Percentiles rank a stretch among this genome's conserved stretches.
Conservation (phyloP, 2,329 filamentous ascomycete genomes). For the Teratosphaeria pseudoeucalypti region DNA sequence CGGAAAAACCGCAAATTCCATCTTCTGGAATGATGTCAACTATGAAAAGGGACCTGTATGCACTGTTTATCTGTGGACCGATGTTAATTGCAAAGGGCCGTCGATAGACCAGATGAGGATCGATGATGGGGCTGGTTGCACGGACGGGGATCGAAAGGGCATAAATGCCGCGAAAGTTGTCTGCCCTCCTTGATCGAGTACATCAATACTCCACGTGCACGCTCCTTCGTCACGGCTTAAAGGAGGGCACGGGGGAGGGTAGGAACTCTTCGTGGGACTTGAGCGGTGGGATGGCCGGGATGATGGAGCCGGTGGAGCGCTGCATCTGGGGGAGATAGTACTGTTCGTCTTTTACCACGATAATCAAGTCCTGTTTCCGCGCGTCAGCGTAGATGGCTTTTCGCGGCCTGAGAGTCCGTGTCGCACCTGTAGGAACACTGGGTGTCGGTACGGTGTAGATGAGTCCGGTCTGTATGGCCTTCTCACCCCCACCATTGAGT, state of each 20-base stretch:
- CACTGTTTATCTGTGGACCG: too few species aligned
- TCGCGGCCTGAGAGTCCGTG: constrained; percentile 58
- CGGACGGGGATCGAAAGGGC: too few species aligned
- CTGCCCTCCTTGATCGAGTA: constrained; percentile 49
- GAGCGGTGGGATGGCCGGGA: constrained; percentile 45
- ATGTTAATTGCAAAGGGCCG: too few species aligned
- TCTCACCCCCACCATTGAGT: constrained; percentile 56
- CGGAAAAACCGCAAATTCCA: too few species aligned
- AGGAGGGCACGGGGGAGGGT: constrained; percentile 63
- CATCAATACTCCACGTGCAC: constrained; percentile 52
- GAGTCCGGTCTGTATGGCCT: constrained; percentile 45
- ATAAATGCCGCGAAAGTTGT: too few species aligned
- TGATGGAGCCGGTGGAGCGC: constrained; percentile 51
- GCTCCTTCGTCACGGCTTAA: constrained; percentile 68
- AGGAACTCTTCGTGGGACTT: constrained; percentile 63
- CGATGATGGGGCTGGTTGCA: too few species aligned
- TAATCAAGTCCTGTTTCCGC: constrained; percentile 74
- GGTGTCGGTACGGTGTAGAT: constrained; percentile 69
- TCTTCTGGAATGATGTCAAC: too few species aligned
- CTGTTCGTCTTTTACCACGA: constrained; percentile 76
- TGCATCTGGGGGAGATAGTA: constrained; percentile 92
- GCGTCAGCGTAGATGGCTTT: constrained; percentile 65
- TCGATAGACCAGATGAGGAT: too few species aligned
- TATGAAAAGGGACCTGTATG: too few species aligned
- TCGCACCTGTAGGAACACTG: constrained; percentile 82